Conservation (phyloP, 2,329 filamentous ascomycete genomes). For the Hypoxylon sp. region DNA sequence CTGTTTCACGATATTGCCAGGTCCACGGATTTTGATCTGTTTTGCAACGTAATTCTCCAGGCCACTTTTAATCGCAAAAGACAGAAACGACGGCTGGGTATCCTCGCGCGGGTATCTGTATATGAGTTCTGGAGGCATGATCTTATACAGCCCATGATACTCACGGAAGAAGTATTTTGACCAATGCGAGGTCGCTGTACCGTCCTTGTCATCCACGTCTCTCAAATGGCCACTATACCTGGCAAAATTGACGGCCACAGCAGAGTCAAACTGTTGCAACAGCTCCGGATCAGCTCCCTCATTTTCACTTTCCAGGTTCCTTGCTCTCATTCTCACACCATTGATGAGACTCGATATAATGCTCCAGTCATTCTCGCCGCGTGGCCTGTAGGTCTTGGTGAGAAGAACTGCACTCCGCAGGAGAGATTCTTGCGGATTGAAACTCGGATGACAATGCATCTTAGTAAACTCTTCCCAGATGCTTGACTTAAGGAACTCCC, state of each 20-base stretch:
- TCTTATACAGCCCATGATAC: background rate
- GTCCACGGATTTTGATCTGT: slow-evolving; percentile 19
- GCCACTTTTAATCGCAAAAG: slow-evolving; percentile 23
- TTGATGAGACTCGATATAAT: background rate
- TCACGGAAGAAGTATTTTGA: background rate
- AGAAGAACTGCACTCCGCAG: slow-evolving; percentile 37
- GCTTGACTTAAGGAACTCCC: slow-evolving; percentile 34
- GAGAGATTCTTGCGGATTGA: slow-evolving; percentile 13
- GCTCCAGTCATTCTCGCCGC: background rate
- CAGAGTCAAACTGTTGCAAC: background rate
- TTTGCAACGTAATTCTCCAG: slow-evolving; percentile 21
- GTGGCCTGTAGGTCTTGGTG: slow-evolving; percentile 20
- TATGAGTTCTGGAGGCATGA: background rate
- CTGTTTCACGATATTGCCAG: slow-evolving; percentile 18
- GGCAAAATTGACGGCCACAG: background rate
- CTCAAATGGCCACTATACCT: background rate
- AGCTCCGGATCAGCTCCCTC: background rate
- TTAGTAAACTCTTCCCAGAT: slow-evolving; percentile 23
- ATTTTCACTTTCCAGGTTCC: background rate
- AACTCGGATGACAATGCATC: background rate
- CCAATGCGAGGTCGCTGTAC: background rate
- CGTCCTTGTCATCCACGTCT: background rate
- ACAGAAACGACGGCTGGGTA: slow-evolving; percentile 25
- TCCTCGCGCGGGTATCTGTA: background rate
- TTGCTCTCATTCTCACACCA: background rate